phyloP scores from a whole-genome alignment of 257 asterid species.

The Asclepias syriaca region DNA sequence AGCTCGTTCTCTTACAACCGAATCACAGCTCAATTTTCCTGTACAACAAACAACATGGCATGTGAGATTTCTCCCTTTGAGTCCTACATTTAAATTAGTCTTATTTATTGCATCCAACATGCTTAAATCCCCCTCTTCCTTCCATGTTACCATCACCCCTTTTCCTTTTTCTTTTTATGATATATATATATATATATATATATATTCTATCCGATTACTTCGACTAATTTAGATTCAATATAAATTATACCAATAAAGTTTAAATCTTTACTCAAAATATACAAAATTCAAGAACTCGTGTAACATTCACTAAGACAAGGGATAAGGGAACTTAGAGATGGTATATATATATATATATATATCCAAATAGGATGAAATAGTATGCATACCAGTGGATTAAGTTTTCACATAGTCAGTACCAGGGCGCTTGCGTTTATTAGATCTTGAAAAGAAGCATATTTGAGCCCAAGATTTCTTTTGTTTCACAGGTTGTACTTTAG shows the following conservation, averaged over 20 bases:
- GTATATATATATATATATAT: not conserved
- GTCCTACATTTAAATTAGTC: conserved; percentile 22
- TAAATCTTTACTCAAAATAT: no score
- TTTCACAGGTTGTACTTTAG: conserved; percentile 54
- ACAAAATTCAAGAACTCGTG: no score
- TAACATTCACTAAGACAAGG: no score
- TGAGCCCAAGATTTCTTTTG: conserved; percentile 78
- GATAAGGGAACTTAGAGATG: no score
- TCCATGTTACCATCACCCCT: not conserved
- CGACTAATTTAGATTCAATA: no score
- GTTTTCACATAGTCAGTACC: conserved; percentile 39
- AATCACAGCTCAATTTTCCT: conserved; percentile 38
- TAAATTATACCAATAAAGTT: no score
- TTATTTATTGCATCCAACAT: conserved; percentile 18
- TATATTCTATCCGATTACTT: no score
- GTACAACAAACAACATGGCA: conserved; percentile 32
- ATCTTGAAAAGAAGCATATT: conserved; percentile 60
- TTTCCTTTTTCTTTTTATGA: not conserved
- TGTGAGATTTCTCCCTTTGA: conserved; percentile 29
- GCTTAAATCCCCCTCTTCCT: conserved; percentile 14
- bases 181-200: not conserved
- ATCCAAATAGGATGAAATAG: conserved; percentile 12
- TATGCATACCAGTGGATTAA: conserved; percentile 29
- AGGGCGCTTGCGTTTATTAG: conserved; percentile 78
- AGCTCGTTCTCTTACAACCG: conserved; percentile 31